Conservation (phyloP, 805 yeast species). For the Myxozyma neglecta region DNA sequence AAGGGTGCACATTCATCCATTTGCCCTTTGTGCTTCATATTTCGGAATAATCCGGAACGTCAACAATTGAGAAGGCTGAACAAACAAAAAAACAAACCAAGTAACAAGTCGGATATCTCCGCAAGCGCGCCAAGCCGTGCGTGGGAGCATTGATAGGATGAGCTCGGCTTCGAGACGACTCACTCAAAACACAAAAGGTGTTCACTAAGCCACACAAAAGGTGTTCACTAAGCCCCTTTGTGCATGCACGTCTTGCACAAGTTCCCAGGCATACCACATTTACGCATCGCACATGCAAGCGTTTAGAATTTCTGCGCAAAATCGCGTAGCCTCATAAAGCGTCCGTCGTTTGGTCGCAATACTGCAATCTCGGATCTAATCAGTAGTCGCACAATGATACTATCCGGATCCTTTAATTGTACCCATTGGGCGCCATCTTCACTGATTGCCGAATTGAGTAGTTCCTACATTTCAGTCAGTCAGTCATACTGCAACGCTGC, state of each 20-base stretch:
- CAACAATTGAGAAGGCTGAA: too few relatives aligned
- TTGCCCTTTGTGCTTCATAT: too few relatives aligned
- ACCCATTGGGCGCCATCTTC: slow-evolving; percentile 4
- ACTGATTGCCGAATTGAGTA: slow-evolving; percentile 19
- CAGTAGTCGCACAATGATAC: slow-evolving; percentile 15
- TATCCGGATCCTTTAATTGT: slow-evolving; percentile 13
- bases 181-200: too few relatives aligned
- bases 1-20: too few relatives aligned
- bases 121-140: not conserved
- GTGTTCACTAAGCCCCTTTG: too few relatives aligned
- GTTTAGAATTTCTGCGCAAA: slow-evolving; percentile 1
- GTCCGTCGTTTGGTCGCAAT: slow-evolving; percentile 9
- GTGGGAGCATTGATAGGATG: not conserved
- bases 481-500: not conserved
- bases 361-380: slow-evolving; percentile 20
- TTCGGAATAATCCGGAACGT: too few relatives aligned
- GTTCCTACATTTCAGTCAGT: not conserved
- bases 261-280: not conserved
- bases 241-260: not conserved
- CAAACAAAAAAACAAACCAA: too few relatives aligned
- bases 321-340: slow-evolving; percentile 20
- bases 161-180: not conserved
- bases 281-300: not conserved
- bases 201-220: too few relatives aligned
- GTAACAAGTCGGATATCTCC: too few relatives aligned